phyloP scores from a whole-genome alignment of 2,329 filamentous ascomycete species.

The Tolypocladium tundrense region DNA sequence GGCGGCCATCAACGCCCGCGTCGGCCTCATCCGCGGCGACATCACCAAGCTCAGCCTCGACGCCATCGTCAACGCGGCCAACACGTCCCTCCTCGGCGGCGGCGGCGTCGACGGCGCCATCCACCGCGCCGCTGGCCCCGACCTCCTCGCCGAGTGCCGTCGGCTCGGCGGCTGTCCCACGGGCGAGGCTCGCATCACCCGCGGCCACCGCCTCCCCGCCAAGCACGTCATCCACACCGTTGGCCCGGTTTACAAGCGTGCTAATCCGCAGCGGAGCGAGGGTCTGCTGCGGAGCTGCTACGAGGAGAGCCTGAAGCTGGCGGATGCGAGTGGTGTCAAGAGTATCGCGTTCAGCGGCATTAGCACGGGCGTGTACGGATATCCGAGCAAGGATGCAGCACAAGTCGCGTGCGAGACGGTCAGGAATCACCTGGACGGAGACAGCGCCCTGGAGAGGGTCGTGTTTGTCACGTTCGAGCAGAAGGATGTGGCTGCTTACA shows the following conservation, averaged over 20 bases:
- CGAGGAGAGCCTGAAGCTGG: constrained; percentile 58
- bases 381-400: constrained; percentile 66
- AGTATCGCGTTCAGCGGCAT: constrained; percentile 76
- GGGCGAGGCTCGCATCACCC: constrained; percentile 74
- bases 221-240: constrained; percentile 82
- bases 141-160: constrained; percentile 61
- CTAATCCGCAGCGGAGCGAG: constrained; percentile 26
- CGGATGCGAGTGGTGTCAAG: constrained; percentile 52
- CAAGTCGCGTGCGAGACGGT: constrained; percentile 55
- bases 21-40: constrained; percentile 63
- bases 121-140: constrained; percentile 66
- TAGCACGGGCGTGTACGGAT: constrained; percentile 86
- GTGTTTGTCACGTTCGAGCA: constrained; percentile 76
- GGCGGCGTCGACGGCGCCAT: constrained; percentile 90
- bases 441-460: constrained; percentile 53
- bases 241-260: constrained; percentile 60
- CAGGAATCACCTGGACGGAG: constrained; percentile 40
- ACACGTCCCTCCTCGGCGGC: constrained; percentile 66
- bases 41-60: constrained; percentile 73
- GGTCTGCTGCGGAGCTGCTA: constrained; percentile 55
- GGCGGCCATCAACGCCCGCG: constrained; percentile 54
- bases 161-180: constrained; percentile 62
- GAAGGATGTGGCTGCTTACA: constrained; percentile 70
- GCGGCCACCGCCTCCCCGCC: constrained; percentile 65
- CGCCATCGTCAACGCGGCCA: constrained; percentile 90